A percentile compares a stretch with the other conserved stretches of the same genome.
Conservation (phyloP, 441 rosid species). For the Lepidium campestre region DNA sequence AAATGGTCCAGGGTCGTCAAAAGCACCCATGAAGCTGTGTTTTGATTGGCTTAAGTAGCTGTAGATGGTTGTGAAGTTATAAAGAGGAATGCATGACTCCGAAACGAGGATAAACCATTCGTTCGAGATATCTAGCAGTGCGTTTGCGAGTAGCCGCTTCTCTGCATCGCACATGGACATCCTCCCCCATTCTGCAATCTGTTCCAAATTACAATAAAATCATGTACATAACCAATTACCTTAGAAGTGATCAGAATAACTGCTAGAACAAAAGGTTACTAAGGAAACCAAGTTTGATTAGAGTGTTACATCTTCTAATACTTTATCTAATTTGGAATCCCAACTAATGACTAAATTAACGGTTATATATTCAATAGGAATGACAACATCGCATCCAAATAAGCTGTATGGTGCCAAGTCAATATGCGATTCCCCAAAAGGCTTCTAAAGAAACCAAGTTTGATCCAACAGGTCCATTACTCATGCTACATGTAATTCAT, state of each 20-base stretch:
- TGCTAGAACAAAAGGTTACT: background rate
- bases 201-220: constrained; percentile 10
- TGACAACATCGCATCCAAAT: background rate
- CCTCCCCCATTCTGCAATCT: constrained; percentile 91
- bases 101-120: constrained; percentile 84
- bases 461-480: background rate
- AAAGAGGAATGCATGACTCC: constrained; percentile 88
- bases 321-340: background rate
- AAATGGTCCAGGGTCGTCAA: constrained; percentile 80
- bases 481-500: background rate
- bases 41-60: constrained; percentile 56
- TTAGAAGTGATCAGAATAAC: background rate
- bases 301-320: background rate
- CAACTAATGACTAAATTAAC: background rate
- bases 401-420: no score
- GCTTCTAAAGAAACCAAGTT: background rate
- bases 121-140: constrained; percentile 73
- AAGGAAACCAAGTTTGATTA: background rate
- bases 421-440: background rate
- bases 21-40: constrained; percentile 73
- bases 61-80: constrained; percentile 66
- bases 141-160: constrained; percentile 82
- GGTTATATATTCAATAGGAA: background rate
- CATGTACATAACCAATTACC: background rate
- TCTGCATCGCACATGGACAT: constrained; percentile 96